A percentile compares a stretch with the other conserved stretches of the same genome.
phyloP scores from a whole-genome alignment of 2,329 filamentous ascomycete genomes.

The Cytospora piceae region DNA sequence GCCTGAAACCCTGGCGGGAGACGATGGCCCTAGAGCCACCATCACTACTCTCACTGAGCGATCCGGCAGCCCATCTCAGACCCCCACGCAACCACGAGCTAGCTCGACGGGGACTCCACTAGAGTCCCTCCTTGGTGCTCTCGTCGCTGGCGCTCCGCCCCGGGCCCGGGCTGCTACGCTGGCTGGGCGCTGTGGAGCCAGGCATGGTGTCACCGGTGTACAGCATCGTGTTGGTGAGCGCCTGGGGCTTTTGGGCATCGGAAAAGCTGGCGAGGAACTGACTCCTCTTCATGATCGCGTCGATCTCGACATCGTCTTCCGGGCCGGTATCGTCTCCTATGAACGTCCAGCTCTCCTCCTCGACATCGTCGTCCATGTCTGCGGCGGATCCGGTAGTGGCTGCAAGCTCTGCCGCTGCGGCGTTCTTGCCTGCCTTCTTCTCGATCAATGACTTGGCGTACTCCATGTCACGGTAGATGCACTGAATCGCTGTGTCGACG shows the following conservation, averaged over 20 bases:
- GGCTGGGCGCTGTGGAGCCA: constrained; percentile 1
- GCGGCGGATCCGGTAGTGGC: constrained; percentile 38
- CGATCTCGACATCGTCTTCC: constrained; percentile 38
- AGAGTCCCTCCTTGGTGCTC: constrained; percentile 6
- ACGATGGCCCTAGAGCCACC: not conserved
- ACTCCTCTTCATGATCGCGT: constrained; percentile 21
- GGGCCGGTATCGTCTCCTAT: constrained; percentile 61
- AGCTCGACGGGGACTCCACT: constrained; percentile 10
- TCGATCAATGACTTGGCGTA: constrained; percentile 86
- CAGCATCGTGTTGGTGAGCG: constrained; percentile 13
- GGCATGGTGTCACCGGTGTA: constrained; percentile 10
- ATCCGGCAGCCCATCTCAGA: not conserved
- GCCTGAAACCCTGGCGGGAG: not conserved
- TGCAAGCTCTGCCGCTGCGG: constrained; percentile 40
- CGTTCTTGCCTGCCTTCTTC: constrained; percentile 59
- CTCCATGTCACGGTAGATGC: constrained; percentile 91
- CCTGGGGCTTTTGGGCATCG: constrained; percentile 3
- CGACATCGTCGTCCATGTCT: constrained; percentile 62
- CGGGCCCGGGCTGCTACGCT: constrained; percentile 12
- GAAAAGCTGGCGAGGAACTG: constrained; percentile 16
- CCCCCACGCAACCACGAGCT: not conserved
- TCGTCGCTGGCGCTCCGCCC: constrained; percentile 1
- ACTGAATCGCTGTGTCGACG: constrained; percentile 87
- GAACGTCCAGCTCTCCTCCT: constrained; percentile 90
- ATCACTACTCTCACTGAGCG: not conserved